Base-by-base conservation (phyloP, 805 yeast species). In the Hagleromyces aurorensis region DNA sequence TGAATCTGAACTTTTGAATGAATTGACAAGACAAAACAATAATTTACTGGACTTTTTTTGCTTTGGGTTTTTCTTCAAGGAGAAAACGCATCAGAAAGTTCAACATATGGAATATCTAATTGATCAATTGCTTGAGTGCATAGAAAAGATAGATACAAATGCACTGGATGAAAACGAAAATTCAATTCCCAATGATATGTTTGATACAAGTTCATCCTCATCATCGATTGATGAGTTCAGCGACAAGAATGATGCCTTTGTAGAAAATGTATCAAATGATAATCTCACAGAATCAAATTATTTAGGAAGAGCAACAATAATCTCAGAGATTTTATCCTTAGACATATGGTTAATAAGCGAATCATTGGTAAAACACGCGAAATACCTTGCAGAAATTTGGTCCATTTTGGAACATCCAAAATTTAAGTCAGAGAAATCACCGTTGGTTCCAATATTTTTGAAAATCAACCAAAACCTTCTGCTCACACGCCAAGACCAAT, bases 291-390 rank as follows among this genome's bases (percentile, higher is more conserved):
- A 33, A 7, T 26, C 30, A 10, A 40, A 38, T 17, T 35, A 21
- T 15, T 30, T 49, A 26, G 43, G 43, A 18, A 49, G 41, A 26
- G 55, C 50, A 4, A 50, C 47, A 13, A 35, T 50, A 9, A 52
- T 56, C 12, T 80, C 96, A 0, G 97, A 89, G 49, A 80, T 91
- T 12, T 66, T 91, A 28, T 73, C 87, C 11, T 78, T 85, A 10
- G 95, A 89, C 50, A 85, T 84, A 11, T 86, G 96, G 96, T 74
- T 91, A 3, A 65, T 91, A 19, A 79, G 91, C 3, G 96, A 91
- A 49, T 75, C 93, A 1, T 72, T 91, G 29, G 80, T 89, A 67
- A 89, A 82, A 45, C 74, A 77, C 32, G 64, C 72, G 3, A 57
- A 60, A 5, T 67, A 81, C 28, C 57, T 91, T 44, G 68, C 71